Conservation (phyloP, 108 stramenopile genomes). For the Cyclotella kingstonii region DNA sequence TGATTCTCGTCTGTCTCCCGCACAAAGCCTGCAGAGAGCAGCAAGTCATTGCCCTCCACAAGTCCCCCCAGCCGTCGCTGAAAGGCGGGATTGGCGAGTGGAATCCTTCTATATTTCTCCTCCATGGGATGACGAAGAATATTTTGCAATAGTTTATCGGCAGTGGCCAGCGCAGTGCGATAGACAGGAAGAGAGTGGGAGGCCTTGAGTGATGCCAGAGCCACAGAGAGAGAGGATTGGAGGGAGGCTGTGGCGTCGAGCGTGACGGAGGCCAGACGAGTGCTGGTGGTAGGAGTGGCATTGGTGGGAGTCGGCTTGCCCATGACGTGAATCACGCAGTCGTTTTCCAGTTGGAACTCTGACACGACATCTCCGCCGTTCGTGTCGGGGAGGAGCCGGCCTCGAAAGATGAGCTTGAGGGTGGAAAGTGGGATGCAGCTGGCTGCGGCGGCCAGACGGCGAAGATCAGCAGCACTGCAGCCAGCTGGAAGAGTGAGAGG, state of each 20-base stretch:
- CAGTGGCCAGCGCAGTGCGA: slow-evolving; percentile 55
- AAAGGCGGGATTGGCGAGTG: slow-evolving; percentile 72
- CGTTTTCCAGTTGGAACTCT: slow-evolving; percentile 77
- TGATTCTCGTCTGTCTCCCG: slow-evolving; percentile 36
- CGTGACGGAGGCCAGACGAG: neutral
- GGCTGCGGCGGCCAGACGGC: slow-evolving; percentile 42
- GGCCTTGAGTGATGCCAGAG: slow-evolving; percentile 49
- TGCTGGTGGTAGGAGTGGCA: slow-evolving; percentile 1
- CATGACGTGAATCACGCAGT: slow-evolving; percentile 85
- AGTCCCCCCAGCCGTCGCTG: slow-evolving; percentile 61
- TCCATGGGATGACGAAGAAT: slow-evolving; percentile 76
- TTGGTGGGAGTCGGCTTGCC: slow-evolving; percentile 57
- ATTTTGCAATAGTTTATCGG: slow-evolving; percentile 69
- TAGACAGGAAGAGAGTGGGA: slow-evolving; percentile 47
- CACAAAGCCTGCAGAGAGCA: slow-evolving; percentile 59
- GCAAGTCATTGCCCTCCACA: slow-evolving; percentile 51
- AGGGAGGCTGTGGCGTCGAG: slow-evolving; percentile 12
- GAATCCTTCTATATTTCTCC: slow-evolving; percentile 85
- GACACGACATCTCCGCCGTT: slow-evolving; percentile 33
- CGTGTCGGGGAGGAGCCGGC: slow-evolving; percentile 70
- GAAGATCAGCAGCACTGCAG: slow-evolving; percentile 47
- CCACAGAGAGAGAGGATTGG: slow-evolving; percentile 38
- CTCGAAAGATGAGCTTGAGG: slow-evolving; percentile 77
- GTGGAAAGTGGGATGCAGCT: slow-evolving; percentile 65
- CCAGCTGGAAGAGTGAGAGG: slow-evolving; percentile 15